Evolutionary conservation across 257 asterid genomes (phyloP), one percentile per base, ranked within the genome.

Genomic region (Salvia miltiorrhiza): DNA sequence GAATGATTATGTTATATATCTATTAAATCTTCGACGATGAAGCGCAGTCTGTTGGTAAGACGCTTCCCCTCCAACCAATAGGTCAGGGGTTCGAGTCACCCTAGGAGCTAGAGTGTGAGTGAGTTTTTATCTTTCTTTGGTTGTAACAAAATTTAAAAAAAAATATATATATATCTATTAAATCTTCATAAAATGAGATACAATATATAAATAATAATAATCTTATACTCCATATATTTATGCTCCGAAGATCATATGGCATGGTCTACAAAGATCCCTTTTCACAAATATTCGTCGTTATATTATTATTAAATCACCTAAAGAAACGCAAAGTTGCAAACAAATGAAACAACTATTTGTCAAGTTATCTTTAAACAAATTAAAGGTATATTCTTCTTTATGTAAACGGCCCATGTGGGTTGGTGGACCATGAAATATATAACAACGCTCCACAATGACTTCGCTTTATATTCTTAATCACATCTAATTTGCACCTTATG

Each of bases 331-430:
- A 20, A 60, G 30, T 11, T 19, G 1, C 32, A 45, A 73, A 73
- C 26, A 63, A 74, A 43, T 50, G 10, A 33, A 56, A 35, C 10
- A 65, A 63, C 26, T 50, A 66, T 3, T 52, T 20, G 0, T 61
- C 57, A 14, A 45, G 39, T 64, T 48, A 30, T 56, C 64, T 26
- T 48, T 11, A 75, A 79, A 79, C 73, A 71, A 73, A 78, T 60
- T 32, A 75, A 88, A 73, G 54, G 43, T 37, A 8, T 39, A 80
- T 66, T 48, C 41, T 49, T 74, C 80, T 81, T 88, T 84, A 76
- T 77, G 75, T 74, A 80, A 88, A 84, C 85, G 84, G 74, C 81
- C 87, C 90, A 88, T 86, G 88, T 84, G 96, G 67, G 73, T 48
- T 74, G 77, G 78, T 82, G 82, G 86, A 28, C 78, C 88, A 76